Evolutionary conservation across 2,329 filamentous ascomycete species (phyloP), one percentile per base, ranked within the genome.

Genomic region (Fusarium drepaniforme): DNA sequence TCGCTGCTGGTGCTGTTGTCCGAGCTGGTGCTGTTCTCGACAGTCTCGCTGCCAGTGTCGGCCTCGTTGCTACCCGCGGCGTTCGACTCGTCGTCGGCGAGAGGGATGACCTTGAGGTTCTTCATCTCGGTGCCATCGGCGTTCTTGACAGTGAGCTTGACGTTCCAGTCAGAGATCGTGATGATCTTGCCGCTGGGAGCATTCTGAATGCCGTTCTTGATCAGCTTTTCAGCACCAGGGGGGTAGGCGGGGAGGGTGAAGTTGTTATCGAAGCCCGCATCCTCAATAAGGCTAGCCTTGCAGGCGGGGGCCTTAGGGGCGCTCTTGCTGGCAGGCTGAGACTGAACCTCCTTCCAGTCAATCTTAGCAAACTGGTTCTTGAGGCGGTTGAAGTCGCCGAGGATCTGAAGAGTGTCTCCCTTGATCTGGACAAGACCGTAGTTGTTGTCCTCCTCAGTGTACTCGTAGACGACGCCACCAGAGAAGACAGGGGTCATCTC

Each of bases 391-490:
- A 88, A 96, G 82, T 96, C 93, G 25, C 83, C 76, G 40, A 91
- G 86, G 51, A 95, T 86, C 57, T 87, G 85, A 66, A 90, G 87
- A 21, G 87, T 89, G 77, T 92, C 89, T 68, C 82, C 83, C 77
- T 89, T 89, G 77, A 94, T 84, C 74, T 89, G 79, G 72, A 94
- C 92, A 9, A 96, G 87, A 63, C 91, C 91, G 70, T 87, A 93
- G 80, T 90, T 85, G 81, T 93, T 92, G 49, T 85, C 83, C 81
- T 96, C 94, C 83, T 95, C 88, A 1, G 91, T 91, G 83, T 90
- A 96, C 83, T 97, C 93, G 86, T 96, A 97, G 56, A 96, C 93
- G 56, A 97, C 87, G 74, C 93, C 94, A 73, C 94, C 94, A 65
- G 91, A 92, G 80, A 96, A 91, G 67, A 90, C 86, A 21, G 86